Evolutionary conservation across 768 basidiomycete genomes (phyloP).

Genomic region (Imleria badia): DNA sequence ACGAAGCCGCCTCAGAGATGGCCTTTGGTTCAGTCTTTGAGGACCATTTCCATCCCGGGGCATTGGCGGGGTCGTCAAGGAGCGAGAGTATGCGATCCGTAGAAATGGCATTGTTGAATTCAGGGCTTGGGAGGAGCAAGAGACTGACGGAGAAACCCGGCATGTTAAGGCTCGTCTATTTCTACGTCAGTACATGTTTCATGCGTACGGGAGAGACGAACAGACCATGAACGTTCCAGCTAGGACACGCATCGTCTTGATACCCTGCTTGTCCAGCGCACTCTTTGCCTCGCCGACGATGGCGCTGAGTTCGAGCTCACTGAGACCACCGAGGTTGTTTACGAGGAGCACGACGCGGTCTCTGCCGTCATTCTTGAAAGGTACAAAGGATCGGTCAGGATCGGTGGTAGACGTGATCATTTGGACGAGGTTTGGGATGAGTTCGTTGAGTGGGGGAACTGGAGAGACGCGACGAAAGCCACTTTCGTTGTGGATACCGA

Average conservation of each 20-base stretch:
- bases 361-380: conserved; percentile 57
- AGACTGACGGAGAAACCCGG: conserved; percentile 88
- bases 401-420: conserved; percentile 72
- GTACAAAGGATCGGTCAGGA: conserved; percentile 73
- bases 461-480: conserved; percentile 69
- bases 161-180: conserved; percentile 87
- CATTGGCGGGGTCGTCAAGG: conserved; percentile 64
- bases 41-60: conserved; percentile 88
- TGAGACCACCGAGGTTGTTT: conserved; percentile 86
- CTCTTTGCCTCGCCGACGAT: conserved; percentile 61
- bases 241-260: conserved; percentile 61
- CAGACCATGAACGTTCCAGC: conserved; percentile 85
- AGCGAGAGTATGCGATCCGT: conserved; percentile 55
- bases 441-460: conserved; percentile 65
- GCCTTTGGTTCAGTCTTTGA: conserved; percentile 42
- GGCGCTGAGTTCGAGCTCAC: conserved; percentile 76
- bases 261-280: conserved; percentile 53
- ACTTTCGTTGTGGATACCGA: conserved; percentile 91
- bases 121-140: conserved; percentile 61
- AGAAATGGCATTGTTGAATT: conserved; percentile 39
- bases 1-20: conserved; percentile 11
- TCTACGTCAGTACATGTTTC: neutral
- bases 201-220: neutral
- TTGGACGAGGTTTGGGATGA: conserved; percentile 69
- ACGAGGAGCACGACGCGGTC: conserved; percentile 78